Conservation (phyloP, 768 basidiomycete species). For the Psilocybe subaeruginosa region DNA sequence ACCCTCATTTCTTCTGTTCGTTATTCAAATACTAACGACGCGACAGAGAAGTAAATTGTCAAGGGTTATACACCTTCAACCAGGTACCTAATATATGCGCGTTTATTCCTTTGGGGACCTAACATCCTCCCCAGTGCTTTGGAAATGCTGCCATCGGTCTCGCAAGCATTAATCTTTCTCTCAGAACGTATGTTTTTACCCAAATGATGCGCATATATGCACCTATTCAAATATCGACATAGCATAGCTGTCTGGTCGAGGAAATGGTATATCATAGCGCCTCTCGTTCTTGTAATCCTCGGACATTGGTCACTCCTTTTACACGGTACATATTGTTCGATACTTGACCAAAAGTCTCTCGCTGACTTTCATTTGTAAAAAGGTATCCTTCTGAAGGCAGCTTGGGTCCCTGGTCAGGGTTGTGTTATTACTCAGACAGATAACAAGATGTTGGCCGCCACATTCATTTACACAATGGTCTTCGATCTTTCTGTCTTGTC, state of each 20-base stretch:
- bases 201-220: constrained; percentile 14
- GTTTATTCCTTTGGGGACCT: not conserved
- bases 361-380: not conserved
- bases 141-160: constrained; percentile 72
- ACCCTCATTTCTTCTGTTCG: not conserved
- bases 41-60: constrained; percentile 47
- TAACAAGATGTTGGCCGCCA: constrained; percentile 60
- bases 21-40: not conserved
- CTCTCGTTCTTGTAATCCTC: constrained; percentile 58
- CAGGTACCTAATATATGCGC: constrained; percentile 35
- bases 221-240: not conserved
- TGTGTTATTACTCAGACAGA: constrained; percentile 65
- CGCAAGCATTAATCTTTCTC: constrained; percentile 71
- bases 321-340: constrained; percentile 48
- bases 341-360: not conserved
- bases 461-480: constrained; percentile 76
- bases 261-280: constrained; percentile 51
- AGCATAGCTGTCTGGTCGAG: constrained; percentile 78
- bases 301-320: constrained; percentile 75
- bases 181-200: constrained; percentile 56
- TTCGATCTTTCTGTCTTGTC: constrained; percentile 68
- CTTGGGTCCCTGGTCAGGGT: constrained; percentile 49
- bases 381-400: constrained; percentile 65
- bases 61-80: constrained; percentile 71
- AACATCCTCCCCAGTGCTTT: constrained; percentile 35